Evolutionary conservation across 2,329 filamentous ascomycete genomes (phyloP), one percentile per base, ranked within the genome.

Genomic region (Aspergillus clavatus): DNA sequence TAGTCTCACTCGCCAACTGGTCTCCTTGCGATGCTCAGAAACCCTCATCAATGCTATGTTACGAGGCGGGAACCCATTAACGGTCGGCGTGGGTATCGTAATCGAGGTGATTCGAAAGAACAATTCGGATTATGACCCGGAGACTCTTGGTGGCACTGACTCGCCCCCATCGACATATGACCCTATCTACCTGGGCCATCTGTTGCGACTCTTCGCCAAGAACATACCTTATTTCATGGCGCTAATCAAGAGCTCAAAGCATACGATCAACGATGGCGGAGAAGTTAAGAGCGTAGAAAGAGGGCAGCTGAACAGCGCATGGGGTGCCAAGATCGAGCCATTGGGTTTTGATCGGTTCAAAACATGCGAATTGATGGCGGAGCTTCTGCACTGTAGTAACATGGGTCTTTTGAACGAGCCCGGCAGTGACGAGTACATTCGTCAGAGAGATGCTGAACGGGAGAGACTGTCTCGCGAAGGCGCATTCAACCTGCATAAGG

Each of bases 51-150:
- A 79, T 11, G 88, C 91, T 59, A 98, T 98, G 93, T 80, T 97
- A 11, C 80, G 84, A 41, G 93, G 93, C 29, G 93, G 93, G 21
- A 97, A 98, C 59, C 86, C 93, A 5, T 72, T 98, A 47, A 97
- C 91, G 0, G 94, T 97, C 12, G 93, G 93, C 40, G 93, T 98
- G 8, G 93, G 93, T 16, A 96, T 97, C 60, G 81, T 98, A 26
- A 98, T 98, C 53, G 93, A 98, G 70, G 93, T 98, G 37, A 98
- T 98, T 64, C 82, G 93, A 49, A 98, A 98, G 73, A 98, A 98
- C 70, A 98, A 98, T 66, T 97, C 93, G 0, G 93, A 98, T 68
- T 98, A 98, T 65, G 93, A 98, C 57, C 85, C 93, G 1, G 93
- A 97, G 57, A 87, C 90, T 57, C 83, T 90, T 50, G 82, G 86